Evolutionary conservation across 345 rosid species (phyloP), one percentile per base, ranked within the genome.

Genomic region (Bretschneidera sinensis): DNA sequence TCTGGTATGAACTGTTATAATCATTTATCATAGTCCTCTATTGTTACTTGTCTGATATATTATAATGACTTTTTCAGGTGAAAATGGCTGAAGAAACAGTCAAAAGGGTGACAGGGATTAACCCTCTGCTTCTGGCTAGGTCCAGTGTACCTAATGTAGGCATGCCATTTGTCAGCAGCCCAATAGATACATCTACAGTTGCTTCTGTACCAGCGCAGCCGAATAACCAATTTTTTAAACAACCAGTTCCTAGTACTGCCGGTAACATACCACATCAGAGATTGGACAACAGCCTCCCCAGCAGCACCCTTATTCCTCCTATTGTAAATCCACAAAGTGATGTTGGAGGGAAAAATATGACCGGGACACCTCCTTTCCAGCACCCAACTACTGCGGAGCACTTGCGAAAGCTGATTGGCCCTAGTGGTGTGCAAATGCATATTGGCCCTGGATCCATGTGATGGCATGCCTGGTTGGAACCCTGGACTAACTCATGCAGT

Each of bases 21-120:
- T 31, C 9, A 31, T 9, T 4, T 31, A 9, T 31, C 9, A 4
- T 31, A 4, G 35, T 31, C 9, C 35, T 31, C 35, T 31, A 4
- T 31, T 31, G 9, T 31, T 31, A 31, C 9, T 31, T 31, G 9
- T 31, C 35, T 31, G 35, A 4, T 31, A 31, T 9, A 54, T 21
- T 15, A 24, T 17, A 35, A 53, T 39, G n/a, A n/a, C 59, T 54
- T 54, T 43, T 81, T 28, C 81, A 92, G 97, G 97, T 94, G 50
- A 90, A 90, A 81, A 89, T 94, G 99, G 99, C 95, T 17, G 99
- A 94, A 79, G 99, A 94, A 77, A 90, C 91, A 5, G 96, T 92
- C 9, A 92, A 90, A 74, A 78, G 81, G 62, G 87, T 86, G 63
- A 87, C 96, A 11, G 97, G 97, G 68, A 70, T 84, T 74, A 87